phyloP scores from a whole-genome alignment of 768 basidiomycete genomes.

The Russula sp. region DNA sequence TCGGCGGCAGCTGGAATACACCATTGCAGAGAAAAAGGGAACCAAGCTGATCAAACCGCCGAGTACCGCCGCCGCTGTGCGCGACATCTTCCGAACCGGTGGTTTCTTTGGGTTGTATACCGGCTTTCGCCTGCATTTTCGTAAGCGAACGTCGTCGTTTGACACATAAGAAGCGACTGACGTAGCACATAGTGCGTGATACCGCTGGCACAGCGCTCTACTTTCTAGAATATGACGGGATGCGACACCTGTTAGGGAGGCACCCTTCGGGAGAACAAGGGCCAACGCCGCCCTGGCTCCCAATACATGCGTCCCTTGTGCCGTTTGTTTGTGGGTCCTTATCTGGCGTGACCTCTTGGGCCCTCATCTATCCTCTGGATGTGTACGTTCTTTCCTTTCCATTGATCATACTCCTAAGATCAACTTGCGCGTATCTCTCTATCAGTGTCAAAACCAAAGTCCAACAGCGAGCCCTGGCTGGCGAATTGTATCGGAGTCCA shows the following conservation, averaged over 20 bases:
- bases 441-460: constrained; percentile 86
- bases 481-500: constrained; percentile 63
- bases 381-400: constrained; percentile 50
- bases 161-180: constrained; percentile 6
- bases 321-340: constrained; percentile 90
- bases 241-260: constrained; percentile 82
- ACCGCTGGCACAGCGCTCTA: constrained; percentile 86
- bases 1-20: constrained; percentile 85
- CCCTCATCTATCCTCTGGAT: constrained; percentile 83
- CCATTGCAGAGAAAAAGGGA: constrained; percentile 80
- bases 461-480: constrained; percentile 87
- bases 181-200: constrained; percentile 60
- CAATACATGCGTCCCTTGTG: constrained; percentile 69
- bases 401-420: background rate
- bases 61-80: constrained; percentile 69
- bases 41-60: constrained; percentile 68
- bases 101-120: constrained; percentile 69
- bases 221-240: constrained; percentile 90
- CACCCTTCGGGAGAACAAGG: constrained; percentile 75
- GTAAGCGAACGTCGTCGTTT: constrained; percentile 37
- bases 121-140: constrained; percentile 82
- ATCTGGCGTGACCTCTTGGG: constrained; percentile 64
- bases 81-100: constrained; percentile 62
- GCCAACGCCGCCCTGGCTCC: constrained; percentile 76
- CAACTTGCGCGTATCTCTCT: constrained; percentile 19